Evolutionary conservation across 2,329 filamentous ascomycete genomes (phyloP).

Genomic region (Acrodontium crateriforme): DNA sequence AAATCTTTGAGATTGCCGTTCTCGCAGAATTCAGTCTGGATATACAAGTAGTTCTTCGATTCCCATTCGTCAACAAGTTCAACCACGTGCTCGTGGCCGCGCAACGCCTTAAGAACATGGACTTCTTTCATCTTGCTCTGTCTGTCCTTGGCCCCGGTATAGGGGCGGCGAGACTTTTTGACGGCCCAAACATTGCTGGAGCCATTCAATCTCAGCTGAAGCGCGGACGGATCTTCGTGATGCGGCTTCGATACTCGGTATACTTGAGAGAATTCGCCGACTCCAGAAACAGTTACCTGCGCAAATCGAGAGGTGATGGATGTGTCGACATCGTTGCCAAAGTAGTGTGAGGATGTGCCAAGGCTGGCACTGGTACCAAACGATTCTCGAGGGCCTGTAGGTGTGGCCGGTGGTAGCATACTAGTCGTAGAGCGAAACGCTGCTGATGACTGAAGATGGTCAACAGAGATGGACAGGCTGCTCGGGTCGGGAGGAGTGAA

Average conservation of each 20-base stretch:
- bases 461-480: constrained; percentile 65
- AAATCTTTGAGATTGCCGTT: constrained; percentile 84
- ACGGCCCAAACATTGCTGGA: constrained; percentile 59
- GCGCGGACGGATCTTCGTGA: no score
- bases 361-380: constrained; percentile 43
- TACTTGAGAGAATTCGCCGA: constrained; percentile 87
- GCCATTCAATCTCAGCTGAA: constrained; percentile 18
- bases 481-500: constrained; percentile 68
- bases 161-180: constrained; percentile 79
- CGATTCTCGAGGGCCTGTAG: constrained; percentile 52
- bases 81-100: constrained; percentile 71
- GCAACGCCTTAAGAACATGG: constrained; percentile 59
- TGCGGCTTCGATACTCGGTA: constrained; percentile 58
- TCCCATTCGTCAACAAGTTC: constrained; percentile 83
- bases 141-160: constrained; percentile 66
- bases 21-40: constrained; percentile 94
- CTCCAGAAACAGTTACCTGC: constrained; percentile 65
- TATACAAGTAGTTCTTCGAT: constrained; percentile 71
- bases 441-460: constrained; percentile 26
- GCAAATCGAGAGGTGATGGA: constrained; percentile 63
- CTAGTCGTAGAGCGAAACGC: constrained; percentile 28
- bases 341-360: constrained; percentile 46
- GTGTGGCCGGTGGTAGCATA: constrained; percentile 62
- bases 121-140: constrained; percentile 76
- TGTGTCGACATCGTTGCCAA: constrained; percentile 61